phyloP scores from a whole-genome alignment of 768 basidiomycete species.

The Gloeophyllum trabeum region DNA sequence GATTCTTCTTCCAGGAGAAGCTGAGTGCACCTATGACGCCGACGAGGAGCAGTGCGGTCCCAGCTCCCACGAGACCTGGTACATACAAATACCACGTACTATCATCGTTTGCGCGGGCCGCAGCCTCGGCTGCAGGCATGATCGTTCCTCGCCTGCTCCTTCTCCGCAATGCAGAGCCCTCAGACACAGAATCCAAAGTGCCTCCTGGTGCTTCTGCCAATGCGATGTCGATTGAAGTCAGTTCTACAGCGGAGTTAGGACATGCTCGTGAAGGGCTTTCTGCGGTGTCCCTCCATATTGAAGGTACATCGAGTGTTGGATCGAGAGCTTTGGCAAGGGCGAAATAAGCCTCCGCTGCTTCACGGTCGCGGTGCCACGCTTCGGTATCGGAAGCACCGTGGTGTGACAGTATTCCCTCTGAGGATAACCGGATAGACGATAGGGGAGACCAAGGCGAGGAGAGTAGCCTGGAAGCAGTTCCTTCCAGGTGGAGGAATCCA shows the following conservation, averaged over 20 bases:
- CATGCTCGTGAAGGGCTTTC: neutral
- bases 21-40: conserved; percentile 72
- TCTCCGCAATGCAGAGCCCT: neutral
- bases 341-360: conserved; percentile 60
- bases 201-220: conserved; percentile 14
- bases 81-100: conserved; percentile 73
- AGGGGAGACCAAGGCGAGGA: conserved; percentile 2
- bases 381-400: conserved; percentile 40
- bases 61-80: conserved; percentile 71
- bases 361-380: conserved; percentile 67
- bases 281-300: conserved; percentile 36
- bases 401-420: neutral
- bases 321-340: conserved; percentile 53
- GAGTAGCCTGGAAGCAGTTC: conserved; percentile 51
- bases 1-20: conserved; percentile 31
- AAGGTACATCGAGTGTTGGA: conserved; percentile 58
- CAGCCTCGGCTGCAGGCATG: conserved; percentile 39
- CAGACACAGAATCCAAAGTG: conserved; percentile 5
- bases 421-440: neutral
- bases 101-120: conserved; percentile 44
- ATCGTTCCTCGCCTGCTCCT: neutral
- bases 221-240: conserved; percentile 51
- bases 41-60: conserved; percentile 72
- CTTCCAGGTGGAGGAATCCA: conserved; percentile 73
- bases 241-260: conserved; percentile 36